Evolutionary conservation across 176 grass and related monocot genomes (phyloP), one percentile per base, ranked within the genome.

Genomic region (Tillandsia leiboldiana): DNA sequence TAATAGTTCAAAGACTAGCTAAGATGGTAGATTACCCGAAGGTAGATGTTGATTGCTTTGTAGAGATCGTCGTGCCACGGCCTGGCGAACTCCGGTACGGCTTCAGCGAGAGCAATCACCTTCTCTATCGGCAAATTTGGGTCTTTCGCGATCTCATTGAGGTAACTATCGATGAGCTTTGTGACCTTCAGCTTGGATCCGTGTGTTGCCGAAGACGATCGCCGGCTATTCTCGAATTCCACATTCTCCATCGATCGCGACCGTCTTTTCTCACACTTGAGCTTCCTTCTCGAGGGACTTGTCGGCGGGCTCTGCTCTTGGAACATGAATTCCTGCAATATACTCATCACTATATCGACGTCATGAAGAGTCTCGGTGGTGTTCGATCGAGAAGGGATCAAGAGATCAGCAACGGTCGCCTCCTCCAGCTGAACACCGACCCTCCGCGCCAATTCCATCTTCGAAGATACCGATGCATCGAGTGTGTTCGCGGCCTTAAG

Each of bases 11-110:
- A 73, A 23, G 12, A 67, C 1, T 0, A 1, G 63, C 48, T 26
- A 22, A 66, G 4, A 59, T 51, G 48, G 7, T 12, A 23, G 23
- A 26, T 81, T 75, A 97, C 93, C 86, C 82, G 82, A 57, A 99
- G 90, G 83, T 90, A 99, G 67, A 79, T 86, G 82, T 99, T 82
- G 77, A 99, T 78, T 62, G 80, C 87, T 81, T 83, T 79, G 89
- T 99, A 99, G 69, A 99, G 78, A 51, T 84, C 84, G 53, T 99
- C 90, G 72, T 99, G 89, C 73, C 93, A 89, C 1, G 77, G 75
- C 26, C 94, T 76, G 0, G 84, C 82, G 48, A 50, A 80, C 48
- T 99, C 94, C 1, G 90, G 82, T 72, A 99, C 74, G 63, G 94
- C 74, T 72, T 99, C 84, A 33, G 94, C 90, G 62, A 99, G 74